Conservation (phyloP, 2,329 filamentous ascomycete genomes). For the Cadophora sp. region DNA sequence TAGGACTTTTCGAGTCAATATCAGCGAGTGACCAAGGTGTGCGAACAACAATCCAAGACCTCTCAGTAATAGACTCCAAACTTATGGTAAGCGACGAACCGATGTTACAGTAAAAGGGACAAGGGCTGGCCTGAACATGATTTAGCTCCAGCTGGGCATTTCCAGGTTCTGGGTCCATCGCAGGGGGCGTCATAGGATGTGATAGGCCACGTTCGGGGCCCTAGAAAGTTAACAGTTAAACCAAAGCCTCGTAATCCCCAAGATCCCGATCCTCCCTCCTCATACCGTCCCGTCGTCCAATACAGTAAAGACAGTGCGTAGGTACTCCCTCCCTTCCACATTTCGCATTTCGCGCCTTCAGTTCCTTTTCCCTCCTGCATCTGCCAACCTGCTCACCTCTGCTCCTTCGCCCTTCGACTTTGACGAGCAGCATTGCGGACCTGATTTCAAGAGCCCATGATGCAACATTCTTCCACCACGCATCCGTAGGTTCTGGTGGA, state of each 20-base stretch:
- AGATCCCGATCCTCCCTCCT: background rate
- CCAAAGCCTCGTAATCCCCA: slow-evolving; percentile 7
- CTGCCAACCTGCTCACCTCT: background rate
- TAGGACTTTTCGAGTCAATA: no score
- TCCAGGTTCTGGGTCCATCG: background rate
- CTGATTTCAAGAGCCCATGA: slow-evolving; percentile 16
- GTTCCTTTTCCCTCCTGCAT: background rate
- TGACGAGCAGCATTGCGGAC: background rate
- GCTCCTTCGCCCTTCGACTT: background rate
- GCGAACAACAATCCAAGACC: background rate
- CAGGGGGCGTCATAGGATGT: background rate
- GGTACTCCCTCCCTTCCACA: background rate
- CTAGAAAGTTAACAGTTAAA: slow-evolving; percentile 1
- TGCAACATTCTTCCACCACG: slow-evolving; percentile 11
- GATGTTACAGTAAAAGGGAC: background rate
- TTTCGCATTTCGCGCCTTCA: background rate
- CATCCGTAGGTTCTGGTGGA: slow-evolving; percentile 6
- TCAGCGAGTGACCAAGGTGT: background rate
- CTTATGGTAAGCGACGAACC: background rate
- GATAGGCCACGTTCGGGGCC: slow-evolving; percentile 6
- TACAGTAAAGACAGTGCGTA: background rate
- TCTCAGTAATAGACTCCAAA: background rate
- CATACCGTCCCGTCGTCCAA: background rate
- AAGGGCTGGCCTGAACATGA: background rate
- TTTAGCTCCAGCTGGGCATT: background rate